Conservation (phyloP, 176 grass and related monocot species). For the Pontederia crassipes region DNA sequence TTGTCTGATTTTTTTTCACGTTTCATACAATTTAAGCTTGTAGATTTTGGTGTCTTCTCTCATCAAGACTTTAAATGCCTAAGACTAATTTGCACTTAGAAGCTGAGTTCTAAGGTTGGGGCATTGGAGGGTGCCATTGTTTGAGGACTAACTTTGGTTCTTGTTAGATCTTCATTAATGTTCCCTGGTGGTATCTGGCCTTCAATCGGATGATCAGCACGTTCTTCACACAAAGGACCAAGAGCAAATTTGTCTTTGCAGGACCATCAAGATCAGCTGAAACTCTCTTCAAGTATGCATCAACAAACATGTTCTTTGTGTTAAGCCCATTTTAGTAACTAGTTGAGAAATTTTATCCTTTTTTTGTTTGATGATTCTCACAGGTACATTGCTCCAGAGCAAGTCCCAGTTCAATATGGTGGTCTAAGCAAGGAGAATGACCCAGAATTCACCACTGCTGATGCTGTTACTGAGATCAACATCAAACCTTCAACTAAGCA, state of each 20-base stretch:
- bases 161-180: conserved; percentile 22
- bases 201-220: conserved; percentile 10
- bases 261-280: conserved; percentile 6
- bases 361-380: neutral
- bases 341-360: neutral
- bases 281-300: conserved; percentile 20
- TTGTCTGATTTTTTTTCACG: no score
- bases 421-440: conserved; percentile 14
- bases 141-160: neutral
- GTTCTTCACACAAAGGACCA: conserved; percentile 21
- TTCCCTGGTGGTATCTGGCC: conserved; percentile 19
- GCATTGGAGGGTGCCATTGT: no score
- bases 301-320: neutral
- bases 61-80: no score
- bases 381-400: conserved; percentile 18
- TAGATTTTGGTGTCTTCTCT: no score
- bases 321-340: neutral
- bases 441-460: conserved; percentile 15
- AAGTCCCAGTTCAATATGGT: conserved; percentile 17
- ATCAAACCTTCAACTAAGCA: conserved; percentile 16
- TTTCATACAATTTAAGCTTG: no score
- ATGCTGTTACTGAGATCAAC: conserved; percentile 16
- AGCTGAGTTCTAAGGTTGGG: no score
- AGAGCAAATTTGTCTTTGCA: conserved; percentile 21
- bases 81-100: no score